Evolutionary conservation across 148 eudicot species (phyloP), one percentile per base, ranked within the genome.

Genomic region (Pharnaceum exiguum): DNA sequence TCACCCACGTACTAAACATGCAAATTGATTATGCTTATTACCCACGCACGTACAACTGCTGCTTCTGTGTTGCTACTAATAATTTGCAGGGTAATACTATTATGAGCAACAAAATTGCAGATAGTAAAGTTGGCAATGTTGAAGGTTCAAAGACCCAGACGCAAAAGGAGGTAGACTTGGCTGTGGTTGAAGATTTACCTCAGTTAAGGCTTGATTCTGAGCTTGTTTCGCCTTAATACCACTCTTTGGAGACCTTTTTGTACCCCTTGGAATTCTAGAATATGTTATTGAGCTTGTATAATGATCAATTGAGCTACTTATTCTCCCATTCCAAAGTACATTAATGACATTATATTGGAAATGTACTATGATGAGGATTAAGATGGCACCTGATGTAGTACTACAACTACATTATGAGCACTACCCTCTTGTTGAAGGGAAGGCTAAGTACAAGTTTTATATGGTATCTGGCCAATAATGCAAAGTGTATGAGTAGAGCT

Each of bases 201-300:
- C 45, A 59, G 10, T 52, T 60, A 27, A 58, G 62, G 40, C 27
- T 59, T 45, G 56, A 58, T 52, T 51, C 40, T 51, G 51, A 71
- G 59, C 75, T 71, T 59, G 55, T 71, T 65, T 65, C 65, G 75
- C 75, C 75, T 65, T 65, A 16, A 43, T 33, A 2, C 7, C 36
- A 13, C 21, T 28, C 32, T 16, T n/a, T n/a, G n/a, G n/a, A n/a
- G n/a, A n/a, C 25, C 13, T 17, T 25, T 39, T 15, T 27, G 12
- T 22, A 10, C 19, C 10, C 36, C 4, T 7, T 30, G 1, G n/a
- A n/a, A n/a, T n/a, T n/a, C n/a, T n/a, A n/a, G n/a, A n/a, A n/a
- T n/a, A n/a, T n/a, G n/a, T n/a, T 0, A 53, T 26, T 21, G 18
- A 28, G 42, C 30, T 29, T 17, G n/a, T 13, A 10, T 5, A 7